These are phyloP conservation scores for Tricholoma terreum DNA, from an alignment of 768 basidiomycete genomes.

Conservation along the genomic window DNA sequence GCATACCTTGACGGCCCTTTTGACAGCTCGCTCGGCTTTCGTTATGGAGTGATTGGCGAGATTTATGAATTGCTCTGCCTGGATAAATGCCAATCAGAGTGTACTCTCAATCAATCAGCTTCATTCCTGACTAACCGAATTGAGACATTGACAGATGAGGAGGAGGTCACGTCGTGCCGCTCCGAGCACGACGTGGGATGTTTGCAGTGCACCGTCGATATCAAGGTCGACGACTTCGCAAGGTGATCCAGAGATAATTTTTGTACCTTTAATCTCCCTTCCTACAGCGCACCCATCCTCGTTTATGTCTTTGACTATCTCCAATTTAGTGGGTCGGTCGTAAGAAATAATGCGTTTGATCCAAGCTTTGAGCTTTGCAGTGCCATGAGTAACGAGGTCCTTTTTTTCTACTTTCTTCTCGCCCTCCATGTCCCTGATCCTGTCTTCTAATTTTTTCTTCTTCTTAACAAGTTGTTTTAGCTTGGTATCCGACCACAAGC, in stretches of 20 bases:
- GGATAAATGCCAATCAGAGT: not conserved
- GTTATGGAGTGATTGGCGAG: conserved; percentile 53
- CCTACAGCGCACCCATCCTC: conserved; percentile 39
- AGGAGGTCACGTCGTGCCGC: conserved; percentile 56
- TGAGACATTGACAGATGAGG: conserved; percentile 50
- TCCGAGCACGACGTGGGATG: conserved; percentile 47
- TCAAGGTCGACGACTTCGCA: conserved; percentile 29
- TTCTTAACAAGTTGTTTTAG: conserved; percentile 42
- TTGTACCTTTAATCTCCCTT: conserved; percentile 29
- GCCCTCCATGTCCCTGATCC: conserved; percentile 26
- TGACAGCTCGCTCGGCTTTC: conserved; percentile 55
- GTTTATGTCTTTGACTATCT: conserved; percentile 41
- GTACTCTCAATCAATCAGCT: not conserved
- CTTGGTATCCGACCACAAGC: conserved; percentile 30
- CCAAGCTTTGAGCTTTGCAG: conserved; percentile 60
- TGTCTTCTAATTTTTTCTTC: conserved; percentile 37
- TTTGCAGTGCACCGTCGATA: conserved; percentile 40
- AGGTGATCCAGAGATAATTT: conserved; percentile 1
- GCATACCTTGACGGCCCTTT: conserved; percentile 53
- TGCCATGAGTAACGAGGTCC: conserved; percentile 27
- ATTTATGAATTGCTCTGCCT: conserved; percentile 59
- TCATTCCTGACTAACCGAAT: conserved; percentile 40
- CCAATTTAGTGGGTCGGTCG: conserved; percentile 34
- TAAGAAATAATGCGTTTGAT: conserved; percentile 53
- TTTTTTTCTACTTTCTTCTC: conserved; percentile 24